These are phyloP conservation scores for Solanum virginianum DNA, from an alignment of 257 asterid species.

Conservation along the genomic window DNA sequence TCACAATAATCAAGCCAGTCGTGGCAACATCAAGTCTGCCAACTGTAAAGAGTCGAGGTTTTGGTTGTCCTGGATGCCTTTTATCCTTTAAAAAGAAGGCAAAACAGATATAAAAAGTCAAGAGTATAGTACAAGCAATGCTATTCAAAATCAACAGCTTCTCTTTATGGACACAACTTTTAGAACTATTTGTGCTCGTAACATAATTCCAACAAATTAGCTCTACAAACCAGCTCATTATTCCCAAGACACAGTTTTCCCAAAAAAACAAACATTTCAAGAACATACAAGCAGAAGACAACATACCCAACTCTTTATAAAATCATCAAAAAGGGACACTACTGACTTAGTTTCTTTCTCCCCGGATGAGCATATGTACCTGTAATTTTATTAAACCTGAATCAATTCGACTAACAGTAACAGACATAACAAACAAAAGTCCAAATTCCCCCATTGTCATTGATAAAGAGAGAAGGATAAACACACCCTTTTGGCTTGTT, in stretches of 20 bases:
- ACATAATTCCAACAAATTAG: background rate
- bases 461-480: background rate
- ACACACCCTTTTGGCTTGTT: constrained; percentile 99
- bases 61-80: constrained; percentile 61
- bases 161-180: background rate
- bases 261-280: background rate
- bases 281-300: background rate
- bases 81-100: constrained; percentile 30
- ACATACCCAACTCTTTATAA: constrained; percentile 75
- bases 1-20: constrained; percentile 82
- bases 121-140: background rate
- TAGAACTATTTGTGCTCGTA: background rate
- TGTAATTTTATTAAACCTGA: constrained; percentile 16
- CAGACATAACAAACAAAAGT: background rate
- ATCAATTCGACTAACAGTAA: constrained; percentile 7
- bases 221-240: background rate
- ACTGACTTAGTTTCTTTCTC: constrained; percentile 85
- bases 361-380: constrained; percentile 94
- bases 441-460: background rate
- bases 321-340: constrained; percentile 64
- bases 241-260: background rate
- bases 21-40: constrained; percentile 99
- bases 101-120: background rate
- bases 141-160: background rate
- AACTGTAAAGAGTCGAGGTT: constrained; percentile 86